A percentile compares a stretch with the other conserved stretches of the same genome.
Evolutionary conservation across 2,329 filamentous ascomycete species (phyloP).

Genomic region (Cytospora leucostoma): DNA sequence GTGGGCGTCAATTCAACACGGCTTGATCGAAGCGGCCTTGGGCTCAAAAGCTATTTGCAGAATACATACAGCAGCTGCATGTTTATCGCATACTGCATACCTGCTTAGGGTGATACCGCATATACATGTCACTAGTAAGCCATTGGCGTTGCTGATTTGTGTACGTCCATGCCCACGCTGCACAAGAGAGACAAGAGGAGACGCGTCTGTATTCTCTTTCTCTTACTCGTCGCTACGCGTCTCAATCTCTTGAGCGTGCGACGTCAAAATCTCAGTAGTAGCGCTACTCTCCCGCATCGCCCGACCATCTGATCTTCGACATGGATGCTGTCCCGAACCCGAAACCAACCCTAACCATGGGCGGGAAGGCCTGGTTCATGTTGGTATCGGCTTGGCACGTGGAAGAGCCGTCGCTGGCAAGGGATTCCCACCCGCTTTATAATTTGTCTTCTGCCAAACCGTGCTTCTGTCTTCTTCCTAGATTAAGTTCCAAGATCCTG

Average conservation of each 20-base stretch:
- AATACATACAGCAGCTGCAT: constrained; percentile 12
- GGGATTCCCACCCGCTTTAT: not conserved
- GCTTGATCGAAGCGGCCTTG: not conserved
- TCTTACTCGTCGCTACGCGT: constrained; percentile 17
- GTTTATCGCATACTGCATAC: not conserved
- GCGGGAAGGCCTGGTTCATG: not conserved
- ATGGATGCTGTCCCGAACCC: not conserved
- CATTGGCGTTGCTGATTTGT: constrained; percentile 13
- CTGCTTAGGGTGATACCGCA: constrained; percentile 1
- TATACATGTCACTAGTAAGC: constrained; percentile 6
- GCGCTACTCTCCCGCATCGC: not conserved
- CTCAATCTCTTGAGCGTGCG: not conserved
- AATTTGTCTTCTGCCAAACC: not conserved
- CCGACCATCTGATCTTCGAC: not conserved
- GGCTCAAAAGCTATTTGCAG: not conserved
- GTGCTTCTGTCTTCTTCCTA: too few species aligned
- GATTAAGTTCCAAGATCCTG: too few species aligned
- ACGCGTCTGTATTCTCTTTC: constrained; percentile 13
- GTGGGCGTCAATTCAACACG: constrained; percentile 11
- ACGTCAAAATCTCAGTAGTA: not conserved
- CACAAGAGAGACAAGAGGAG: not conserved
- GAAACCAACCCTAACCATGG: not conserved
- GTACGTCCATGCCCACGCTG: not conserved
- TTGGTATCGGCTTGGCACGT: not conserved
- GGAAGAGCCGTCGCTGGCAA: not conserved